Evolutionary conservation across 352 stramenopile genomes (phyloP).

Genomic region (Phytophthora tubulina): DNA sequence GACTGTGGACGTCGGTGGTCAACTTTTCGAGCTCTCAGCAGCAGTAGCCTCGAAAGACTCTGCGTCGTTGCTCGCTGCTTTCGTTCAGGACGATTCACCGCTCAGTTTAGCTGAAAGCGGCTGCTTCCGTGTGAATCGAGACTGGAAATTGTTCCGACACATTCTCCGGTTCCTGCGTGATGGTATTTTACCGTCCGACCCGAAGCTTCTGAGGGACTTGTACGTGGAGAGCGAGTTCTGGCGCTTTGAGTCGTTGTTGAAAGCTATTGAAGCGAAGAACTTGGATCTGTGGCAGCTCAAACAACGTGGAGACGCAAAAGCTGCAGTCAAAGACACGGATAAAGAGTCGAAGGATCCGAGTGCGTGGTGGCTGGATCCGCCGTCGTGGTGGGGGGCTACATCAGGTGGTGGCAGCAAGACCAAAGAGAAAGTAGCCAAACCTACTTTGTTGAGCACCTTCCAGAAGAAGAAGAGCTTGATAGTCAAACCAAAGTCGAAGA

Average conservation of each 20-base stretch:
- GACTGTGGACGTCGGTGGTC: conserved; percentile 72
- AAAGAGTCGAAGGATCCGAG: conserved; percentile 38
- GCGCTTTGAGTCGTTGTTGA: conserved; percentile 80
- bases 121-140: conserved; percentile 79
- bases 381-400: conserved; percentile 65
- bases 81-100: conserved; percentile 73
- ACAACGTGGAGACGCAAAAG: conserved; percentile 25
- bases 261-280: conserved; percentile 81
- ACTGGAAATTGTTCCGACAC: conserved; percentile 84
- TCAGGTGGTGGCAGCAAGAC: conserved; percentile 16
- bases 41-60: conserved; percentile 62
- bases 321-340: conserved; percentile 10
- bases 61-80: conserved; percentile 69
- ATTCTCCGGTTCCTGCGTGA: conserved; percentile 86
- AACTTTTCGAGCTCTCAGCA: conserved; percentile 78
- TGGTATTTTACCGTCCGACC: conserved; percentile 69
- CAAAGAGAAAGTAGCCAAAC: conserved; percentile 39
- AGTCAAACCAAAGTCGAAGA: conserved; percentile 15
- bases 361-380: conserved; percentile 75
- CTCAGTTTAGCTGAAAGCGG: conserved; percentile 64
- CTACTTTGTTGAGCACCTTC: conserved; percentile 30
- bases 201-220: conserved; percentile 69
- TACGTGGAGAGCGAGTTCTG: conserved; percentile 89
- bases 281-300: conserved; percentile 65
- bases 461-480: conserved; percentile 34